Evolutionary conservation across 441 rosid genomes (phyloP).

Genomic region (Populus hybrid): DNA sequence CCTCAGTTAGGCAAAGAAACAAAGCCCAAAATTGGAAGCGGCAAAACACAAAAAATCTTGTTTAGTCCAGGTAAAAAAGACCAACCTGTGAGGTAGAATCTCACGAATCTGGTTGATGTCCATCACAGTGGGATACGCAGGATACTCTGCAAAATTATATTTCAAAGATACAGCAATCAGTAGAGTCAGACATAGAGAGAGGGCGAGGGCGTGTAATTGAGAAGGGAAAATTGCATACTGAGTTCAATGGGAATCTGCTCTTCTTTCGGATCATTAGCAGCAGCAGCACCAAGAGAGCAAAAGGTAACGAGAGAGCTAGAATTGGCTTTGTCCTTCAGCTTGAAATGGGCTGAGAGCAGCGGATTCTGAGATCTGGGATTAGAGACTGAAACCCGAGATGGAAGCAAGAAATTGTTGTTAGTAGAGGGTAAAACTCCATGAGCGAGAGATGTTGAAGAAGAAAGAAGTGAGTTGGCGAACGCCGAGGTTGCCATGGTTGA

Average conservation of each 20-base stretch:
- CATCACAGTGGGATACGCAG: conserved; percentile 82
- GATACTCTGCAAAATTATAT: conserved; percentile 42
- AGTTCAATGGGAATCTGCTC: conserved; percentile 60
- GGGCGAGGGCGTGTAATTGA: background rate
- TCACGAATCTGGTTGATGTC: conserved; percentile 87
- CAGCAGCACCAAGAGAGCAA: conserved; percentile 41
- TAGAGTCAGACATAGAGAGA: background rate
- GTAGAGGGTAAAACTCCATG: background rate
- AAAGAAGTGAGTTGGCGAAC: conserved; percentile 35
- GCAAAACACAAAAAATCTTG: too few relatives aligned
- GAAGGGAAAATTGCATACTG: conserved; percentile 28
- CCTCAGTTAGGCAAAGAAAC: too few relatives aligned
- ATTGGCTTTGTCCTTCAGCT: background rate
- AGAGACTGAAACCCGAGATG: conserved; percentile 19
- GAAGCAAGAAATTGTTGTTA: conserved; percentile 2
- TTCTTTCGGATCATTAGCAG: conserved; percentile 24
- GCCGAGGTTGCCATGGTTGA: too few relatives aligned
- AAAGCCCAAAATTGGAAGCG: too few relatives aligned
- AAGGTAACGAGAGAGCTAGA: conserved; percentile 23
- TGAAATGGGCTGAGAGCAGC: conserved; percentile 21
- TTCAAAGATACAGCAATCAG: background rate
- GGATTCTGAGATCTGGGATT: conserved; percentile 21
- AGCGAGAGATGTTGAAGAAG: conserved; percentile 19
- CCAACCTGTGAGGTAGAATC: conserved; percentile 81
- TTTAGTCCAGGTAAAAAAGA: background rate